Percentiles rank a stretch among this genome's conserved stretches.
phyloP scores from a whole-genome alignment of 2,329 filamentous ascomycete genomes.

The Fusarium robinianum region DNA sequence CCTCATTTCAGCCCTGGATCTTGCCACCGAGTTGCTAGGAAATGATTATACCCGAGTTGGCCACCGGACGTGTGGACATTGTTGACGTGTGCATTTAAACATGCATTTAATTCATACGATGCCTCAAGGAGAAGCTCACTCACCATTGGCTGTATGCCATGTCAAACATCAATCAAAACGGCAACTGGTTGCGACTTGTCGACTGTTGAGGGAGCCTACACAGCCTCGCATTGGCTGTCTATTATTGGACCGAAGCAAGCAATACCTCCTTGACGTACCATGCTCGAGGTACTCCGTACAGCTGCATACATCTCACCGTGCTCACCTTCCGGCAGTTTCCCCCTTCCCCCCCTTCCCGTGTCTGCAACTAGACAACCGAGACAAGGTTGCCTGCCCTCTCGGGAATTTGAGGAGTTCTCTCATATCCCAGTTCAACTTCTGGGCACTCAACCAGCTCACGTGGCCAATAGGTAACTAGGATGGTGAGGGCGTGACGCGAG shows the following conservation, averaged over 20 bases:
- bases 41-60: too few species aligned
- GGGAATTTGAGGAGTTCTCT: conserved; percentile 10
- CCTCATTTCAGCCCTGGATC: neutral
- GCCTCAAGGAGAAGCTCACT: too few species aligned
- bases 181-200: conserved; percentile 4
- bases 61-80: too few species aligned
- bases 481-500: conserved; percentile 25
- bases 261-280: conserved; percentile 7
- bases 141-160: neutral
- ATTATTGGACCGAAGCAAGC: conserved; percentile 4
- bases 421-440: conserved; percentile 17
- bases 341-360: conserved; percentile 18
- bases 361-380: conserved; percentile 17
- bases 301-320: conserved; percentile 18
- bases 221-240: conserved; percentile 20
- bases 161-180: conserved; percentile 13
- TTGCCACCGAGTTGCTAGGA: too few species aligned
- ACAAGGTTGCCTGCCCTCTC: conserved; percentile 26
- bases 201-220: conserved; percentile 30
- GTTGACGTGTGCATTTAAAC: too few species aligned
- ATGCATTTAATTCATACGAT: too few species aligned
- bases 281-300: conserved; percentile 16
- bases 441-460: conserved; percentile 26
- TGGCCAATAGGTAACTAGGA: conserved; percentile 23
- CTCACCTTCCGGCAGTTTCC: conserved; percentile 24